These are phyloP conservation scores for Gynandropsis gynandra DNA, from an alignment of 345 rosid genomes.

Conservation along the genomic window DNA sequence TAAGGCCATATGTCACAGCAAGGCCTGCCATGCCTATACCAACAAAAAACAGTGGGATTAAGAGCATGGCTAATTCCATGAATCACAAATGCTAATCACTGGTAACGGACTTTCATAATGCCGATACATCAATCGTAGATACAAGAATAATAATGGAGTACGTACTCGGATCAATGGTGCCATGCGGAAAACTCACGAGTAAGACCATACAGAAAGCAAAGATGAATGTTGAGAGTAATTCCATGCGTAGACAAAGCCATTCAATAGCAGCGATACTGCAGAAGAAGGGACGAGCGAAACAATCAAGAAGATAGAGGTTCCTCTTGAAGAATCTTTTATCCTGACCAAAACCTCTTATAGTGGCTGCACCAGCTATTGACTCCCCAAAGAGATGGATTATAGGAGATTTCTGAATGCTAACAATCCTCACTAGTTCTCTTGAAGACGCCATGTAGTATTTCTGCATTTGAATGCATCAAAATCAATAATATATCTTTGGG, in stretches of 20 bases:
- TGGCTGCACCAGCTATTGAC: constrained; percentile 98
- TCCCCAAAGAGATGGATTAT: constrained; percentile 93
- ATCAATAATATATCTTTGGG: neutral
- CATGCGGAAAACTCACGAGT: constrained; percentile 93
- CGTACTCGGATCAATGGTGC: constrained; percentile 98
- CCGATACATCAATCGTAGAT: too few relatives aligned
- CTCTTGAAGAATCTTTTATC: constrained; percentile 96
- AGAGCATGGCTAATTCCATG: too few relatives aligned
- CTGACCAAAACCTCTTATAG: constrained; percentile 97
- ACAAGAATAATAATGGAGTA: constrained; percentile 1
- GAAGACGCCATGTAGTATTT: constrained; percentile 99
- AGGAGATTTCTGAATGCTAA: constrained; percentile 99
- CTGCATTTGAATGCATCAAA: constrained; percentile 35
- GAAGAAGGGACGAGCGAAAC: constrained; percentile 97
- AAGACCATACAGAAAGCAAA: constrained; percentile 98
- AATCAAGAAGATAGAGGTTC: constrained; percentile 96
- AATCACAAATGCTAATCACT: constrained; percentile 8
- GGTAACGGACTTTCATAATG: neutral
- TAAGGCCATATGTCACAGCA: constrained; percentile 98
- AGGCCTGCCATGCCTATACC: constrained; percentile 99
- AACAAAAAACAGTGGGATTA: constrained; percentile 23
- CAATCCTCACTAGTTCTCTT: constrained; percentile 94
- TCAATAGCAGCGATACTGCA: constrained; percentile 96
- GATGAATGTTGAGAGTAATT: constrained; percentile 85
- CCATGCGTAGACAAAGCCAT: constrained; percentile 99